Evolutionary conservation across 1,139 yeast genomes (phyloP).

Genomic region (Hyphopichia pseudoburtonii): DNA sequence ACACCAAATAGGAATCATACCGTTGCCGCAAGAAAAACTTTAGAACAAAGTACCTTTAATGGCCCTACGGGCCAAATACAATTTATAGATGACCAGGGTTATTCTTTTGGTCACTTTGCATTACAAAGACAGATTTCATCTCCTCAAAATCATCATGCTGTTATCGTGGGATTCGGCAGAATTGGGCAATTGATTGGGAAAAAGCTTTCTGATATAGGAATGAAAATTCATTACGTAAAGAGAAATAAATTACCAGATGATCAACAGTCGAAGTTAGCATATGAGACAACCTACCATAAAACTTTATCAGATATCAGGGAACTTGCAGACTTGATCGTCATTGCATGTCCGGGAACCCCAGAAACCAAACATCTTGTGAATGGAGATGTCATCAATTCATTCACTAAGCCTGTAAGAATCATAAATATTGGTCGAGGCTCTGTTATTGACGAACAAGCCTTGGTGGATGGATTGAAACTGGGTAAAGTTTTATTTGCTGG

Average conservation of each 20-base stretch:
- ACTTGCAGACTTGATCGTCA: conserved; percentile 57
- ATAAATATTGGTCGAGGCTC: conserved; percentile 80
- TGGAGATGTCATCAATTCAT: conserved; percentile 43
- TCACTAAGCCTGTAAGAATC: conserved; percentile 55
- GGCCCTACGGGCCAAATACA: conserved; percentile 32
- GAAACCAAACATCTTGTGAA: conserved; percentile 60
- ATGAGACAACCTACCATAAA: conserved; percentile 43
- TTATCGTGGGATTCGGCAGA: conserved; percentile 76
- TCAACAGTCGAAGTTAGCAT: conserved; percentile 41
- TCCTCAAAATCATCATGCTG: conserved; percentile 61
- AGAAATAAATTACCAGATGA: conserved; percentile 45
- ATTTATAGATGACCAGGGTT: conserved; percentile 26
- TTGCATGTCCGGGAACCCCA: conserved; percentile 68
- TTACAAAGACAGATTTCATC: conserved; percentile 37
- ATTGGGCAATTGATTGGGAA: conserved; percentile 69
- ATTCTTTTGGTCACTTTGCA: conserved; percentile 48
- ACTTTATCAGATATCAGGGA: conserved; percentile 33
- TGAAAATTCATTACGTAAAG: conserved; percentile 66
- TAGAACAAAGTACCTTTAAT: conserved; percentile 38
- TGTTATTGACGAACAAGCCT: conserved; percentile 70
- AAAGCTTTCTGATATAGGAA: conserved; percentile 58
- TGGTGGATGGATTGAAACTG: conserved; percentile 62
- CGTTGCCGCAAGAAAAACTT: conserved; percentile 34
- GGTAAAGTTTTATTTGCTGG: conserved; percentile 78
- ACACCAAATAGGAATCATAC: conserved; percentile 34